Percentiles rank a stretch among this genome's conserved stretches.
phyloP scores from a whole-genome alignment of 805 yeast genomes.

The Lipomyces kockii region DNA sequence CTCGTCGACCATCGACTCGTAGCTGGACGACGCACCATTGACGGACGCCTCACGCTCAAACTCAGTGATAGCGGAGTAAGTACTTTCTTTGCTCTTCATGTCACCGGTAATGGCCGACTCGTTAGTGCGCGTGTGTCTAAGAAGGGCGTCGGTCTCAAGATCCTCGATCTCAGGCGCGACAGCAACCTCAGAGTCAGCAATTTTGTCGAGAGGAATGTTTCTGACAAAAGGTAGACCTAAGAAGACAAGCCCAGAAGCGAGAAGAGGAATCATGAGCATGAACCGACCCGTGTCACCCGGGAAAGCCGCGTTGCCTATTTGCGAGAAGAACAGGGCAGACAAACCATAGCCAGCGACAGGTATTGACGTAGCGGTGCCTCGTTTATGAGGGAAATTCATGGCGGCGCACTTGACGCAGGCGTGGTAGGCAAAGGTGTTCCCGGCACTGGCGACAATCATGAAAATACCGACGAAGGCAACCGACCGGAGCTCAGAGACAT shows the following conservation, averaged over 20 bases:
- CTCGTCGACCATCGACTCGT: constrained; percentile 30
- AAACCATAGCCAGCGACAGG: constrained; percentile 78
- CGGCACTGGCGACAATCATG: constrained; percentile 64
- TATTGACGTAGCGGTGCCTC: constrained; percentile 77
- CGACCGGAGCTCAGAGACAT: constrained; percentile 45
- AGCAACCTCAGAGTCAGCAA: constrained; percentile 25
- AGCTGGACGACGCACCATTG: constrained; percentile 9
- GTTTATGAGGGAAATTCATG: constrained; percentile 62
- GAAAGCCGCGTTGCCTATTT: constrained; percentile 56
- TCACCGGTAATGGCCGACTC: constrained; percentile 11
- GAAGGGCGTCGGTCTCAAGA: constrained; percentile 33
- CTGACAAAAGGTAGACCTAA: constrained; percentile 37
- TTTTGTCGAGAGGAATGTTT: constrained; percentile 28
- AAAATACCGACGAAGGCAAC: constrained; percentile 52
- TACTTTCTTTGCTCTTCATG: constrained; percentile 13
- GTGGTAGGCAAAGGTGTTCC: constrained; percentile 68
- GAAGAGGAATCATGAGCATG: constrained; percentile 36
- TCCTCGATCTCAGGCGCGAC: constrained; percentile 18
- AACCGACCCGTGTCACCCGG: constrained; percentile 65
- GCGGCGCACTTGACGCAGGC: constrained; percentile 77
- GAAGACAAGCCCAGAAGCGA: constrained; percentile 37
- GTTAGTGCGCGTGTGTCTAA: constrained; percentile 22
- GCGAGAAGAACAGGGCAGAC: constrained; percentile 70
- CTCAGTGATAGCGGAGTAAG: constrained; percentile 30
- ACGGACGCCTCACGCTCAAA: constrained; percentile 15